phyloP scores from a whole-genome alignment of 495 filamentous ascomycete species.

The Geoglossum glabrum region DNA sequence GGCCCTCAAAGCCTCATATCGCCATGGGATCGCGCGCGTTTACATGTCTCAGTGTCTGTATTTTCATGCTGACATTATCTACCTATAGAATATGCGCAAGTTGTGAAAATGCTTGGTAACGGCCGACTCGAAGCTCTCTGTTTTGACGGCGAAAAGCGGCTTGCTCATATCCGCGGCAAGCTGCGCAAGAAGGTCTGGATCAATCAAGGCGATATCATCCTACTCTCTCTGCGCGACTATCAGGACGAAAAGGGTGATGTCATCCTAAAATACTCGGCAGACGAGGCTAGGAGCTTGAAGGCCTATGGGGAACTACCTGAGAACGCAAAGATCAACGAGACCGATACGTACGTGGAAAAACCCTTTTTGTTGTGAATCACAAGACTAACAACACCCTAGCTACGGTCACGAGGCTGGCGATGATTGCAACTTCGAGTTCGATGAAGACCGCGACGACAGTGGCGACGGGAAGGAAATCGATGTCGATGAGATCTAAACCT shows the following conservation, averaged over 20 bases:
- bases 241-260: slow-evolving; percentile 98
- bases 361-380: too few relatives aligned
- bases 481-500: slow-evolving; percentile 47
- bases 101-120: slow-evolving; percentile 97
- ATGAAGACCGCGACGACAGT: slow-evolving; percentile 29
- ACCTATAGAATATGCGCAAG: slow-evolving; percentile 76
- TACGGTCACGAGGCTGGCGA: slow-evolving; percentile 45
- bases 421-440: slow-evolving; percentile 71
- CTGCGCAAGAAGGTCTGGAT: slow-evolving; percentile 97
- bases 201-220: slow-evolving; percentile 98
- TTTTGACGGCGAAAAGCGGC: slow-evolving; percentile 82
- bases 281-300: slow-evolving; percentile 87
- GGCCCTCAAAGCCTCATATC: slow-evolving; percentile 7
- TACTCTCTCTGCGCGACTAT: slow-evolving; percentile 91
- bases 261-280: slow-evolving; percentile 95
- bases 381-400: too few relatives aligned
- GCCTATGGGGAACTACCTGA: slow-evolving; percentile 94
- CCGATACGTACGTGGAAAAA: slow-evolving; percentile 50
- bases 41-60: neutral
- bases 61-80: neutral
- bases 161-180: slow-evolving; percentile 81
- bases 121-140: slow-evolving; percentile 89
- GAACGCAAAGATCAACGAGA: slow-evolving; percentile 98
- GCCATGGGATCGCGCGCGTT: slow-evolving; percentile 2
- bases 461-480: slow-evolving; percentile 34